phyloP scores from a whole-genome alignment of 257 asterid species.

The Solanum pimpinellifolium region DNA sequence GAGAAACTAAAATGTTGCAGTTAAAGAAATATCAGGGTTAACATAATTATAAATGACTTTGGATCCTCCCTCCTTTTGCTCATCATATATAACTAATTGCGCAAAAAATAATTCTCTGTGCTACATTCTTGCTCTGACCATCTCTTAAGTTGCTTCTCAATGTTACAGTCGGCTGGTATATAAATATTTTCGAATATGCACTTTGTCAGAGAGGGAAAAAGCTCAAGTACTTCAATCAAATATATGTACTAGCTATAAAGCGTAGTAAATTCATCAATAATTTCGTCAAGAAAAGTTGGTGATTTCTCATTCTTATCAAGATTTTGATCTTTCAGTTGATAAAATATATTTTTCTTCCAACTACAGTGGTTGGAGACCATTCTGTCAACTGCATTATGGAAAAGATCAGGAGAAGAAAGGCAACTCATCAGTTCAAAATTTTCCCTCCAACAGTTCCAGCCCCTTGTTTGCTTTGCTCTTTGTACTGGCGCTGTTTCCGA shows the following conservation, averaged over 20 bases:
- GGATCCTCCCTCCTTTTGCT: not conserved
- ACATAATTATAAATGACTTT: not conserved
- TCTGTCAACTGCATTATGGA: slow-evolving; percentile 44
- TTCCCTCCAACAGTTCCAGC: slow-evolving; percentile 28
- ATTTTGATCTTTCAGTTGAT: not conserved
- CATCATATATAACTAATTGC: not conserved
- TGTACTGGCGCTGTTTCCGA: slow-evolving; percentile 53
- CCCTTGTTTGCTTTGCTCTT: slow-evolving; percentile 47
- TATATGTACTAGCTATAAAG: not conserved
- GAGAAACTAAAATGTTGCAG: not conserved
- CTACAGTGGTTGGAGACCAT: slow-evolving; percentile 50
- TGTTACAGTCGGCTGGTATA: not conserved
- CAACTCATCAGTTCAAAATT: slow-evolving; percentile 31
- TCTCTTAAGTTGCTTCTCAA: not conserved
- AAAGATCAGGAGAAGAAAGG: slow-evolving; percentile 42
- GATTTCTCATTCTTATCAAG: not conserved
- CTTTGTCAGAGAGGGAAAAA: not conserved
- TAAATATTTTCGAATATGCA: not conserved
- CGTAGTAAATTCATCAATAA: not conserved
- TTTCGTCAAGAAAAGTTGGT: not conserved
- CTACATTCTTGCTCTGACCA: not conserved
- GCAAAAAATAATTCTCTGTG: not conserved
- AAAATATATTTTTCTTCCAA: not conserved
- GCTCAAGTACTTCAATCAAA: not conserved
- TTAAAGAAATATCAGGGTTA: not conserved